These are phyloP conservation scores for Scedosporium boydii DNA, from an alignment of 2,329 filamentous ascomycete genomes.

Conservation along the genomic window DNA sequence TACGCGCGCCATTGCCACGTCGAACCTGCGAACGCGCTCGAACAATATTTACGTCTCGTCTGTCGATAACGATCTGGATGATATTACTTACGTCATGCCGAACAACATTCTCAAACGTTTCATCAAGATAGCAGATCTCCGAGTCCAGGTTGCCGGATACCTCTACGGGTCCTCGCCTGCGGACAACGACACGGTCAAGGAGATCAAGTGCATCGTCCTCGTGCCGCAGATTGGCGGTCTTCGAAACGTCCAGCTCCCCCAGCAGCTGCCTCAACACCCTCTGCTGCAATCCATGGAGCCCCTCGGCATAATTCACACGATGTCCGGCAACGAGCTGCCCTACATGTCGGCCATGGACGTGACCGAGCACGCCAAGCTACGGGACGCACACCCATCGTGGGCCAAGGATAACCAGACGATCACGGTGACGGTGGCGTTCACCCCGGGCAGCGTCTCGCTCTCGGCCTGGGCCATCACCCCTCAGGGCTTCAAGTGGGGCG, in stretches of 20 bases:
- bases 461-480: constrained; percentile 91
- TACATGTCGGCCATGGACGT: constrained; percentile 97
- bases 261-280: constrained; percentile 85
- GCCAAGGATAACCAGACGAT: constrained; percentile 87
- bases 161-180: constrained; percentile 87
- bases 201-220: constrained; percentile 94
- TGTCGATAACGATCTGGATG: constrained; percentile 83
- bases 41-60: constrained; percentile 99
- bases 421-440: constrained; percentile 93
- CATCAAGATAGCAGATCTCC: constrained; percentile 92
- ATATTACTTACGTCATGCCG: constrained; percentile 95
- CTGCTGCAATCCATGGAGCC: constrained; percentile 81
- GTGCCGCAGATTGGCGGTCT: constrained; percentile 92
- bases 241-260: constrained; percentile 82
- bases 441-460: constrained; percentile 88
- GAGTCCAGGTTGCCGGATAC: constrained; percentile 93
- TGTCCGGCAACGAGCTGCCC: constrained; percentile 85
- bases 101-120: constrained; percentile 98
- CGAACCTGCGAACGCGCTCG: constrained; percentile 82
- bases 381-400: constrained; percentile 59
- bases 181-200: constrained; percentile 95
- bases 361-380: constrained; percentile 83
- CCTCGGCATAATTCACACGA: constrained; percentile 88
- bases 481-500: constrained; percentile 91
- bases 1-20: constrained; percentile 90